Evolutionary conservation across 768 basidiomycete species (phyloP).

Genomic region (Suillus cothurnatus): DNA sequence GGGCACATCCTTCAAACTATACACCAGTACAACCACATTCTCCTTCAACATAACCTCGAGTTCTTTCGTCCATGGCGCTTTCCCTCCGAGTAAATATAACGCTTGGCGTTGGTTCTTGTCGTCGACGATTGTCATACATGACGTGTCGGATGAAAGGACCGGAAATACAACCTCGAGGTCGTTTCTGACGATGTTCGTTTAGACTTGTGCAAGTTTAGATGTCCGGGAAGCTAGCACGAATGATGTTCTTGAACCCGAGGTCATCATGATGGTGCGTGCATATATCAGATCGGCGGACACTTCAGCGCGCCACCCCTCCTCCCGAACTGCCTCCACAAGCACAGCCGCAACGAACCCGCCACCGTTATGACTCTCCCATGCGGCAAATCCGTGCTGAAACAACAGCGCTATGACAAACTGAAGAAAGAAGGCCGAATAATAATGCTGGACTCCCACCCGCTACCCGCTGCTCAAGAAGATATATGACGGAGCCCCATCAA

Average conservation of each 20-base stretch:
- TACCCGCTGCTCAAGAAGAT: too few relatives aligned
- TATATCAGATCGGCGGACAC: too few relatives aligned
- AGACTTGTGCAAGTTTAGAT: constrained; percentile 86
- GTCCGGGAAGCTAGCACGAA: constrained; percentile 83
- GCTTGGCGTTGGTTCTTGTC: constrained; percentile 90
- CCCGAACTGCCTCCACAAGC: too few relatives aligned
- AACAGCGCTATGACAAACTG: too few relatives aligned
- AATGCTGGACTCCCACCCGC: too few relatives aligned
- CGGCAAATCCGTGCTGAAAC: too few relatives aligned
- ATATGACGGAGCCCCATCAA: too few relatives aligned
- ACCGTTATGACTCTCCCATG: too few relatives aligned
- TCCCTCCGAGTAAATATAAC: constrained; percentile 88
- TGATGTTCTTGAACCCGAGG: constrained; percentile 35
- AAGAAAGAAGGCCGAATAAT: too few relatives aligned
- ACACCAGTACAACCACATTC: constrained; percentile 83
- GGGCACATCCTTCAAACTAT: constrained; percentile 91
- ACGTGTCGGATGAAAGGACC: constrained; percentile 47
- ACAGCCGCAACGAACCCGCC: too few relatives aligned
- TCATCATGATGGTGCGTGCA: background rate
- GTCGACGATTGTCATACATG: constrained; percentile 70
- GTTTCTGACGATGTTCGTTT: constrained; percentile 81
- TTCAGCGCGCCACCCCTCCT: too few relatives aligned
- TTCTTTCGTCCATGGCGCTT: constrained; percentile 94
- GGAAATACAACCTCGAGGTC: constrained; percentile 62
- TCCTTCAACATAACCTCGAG: constrained; percentile 63